Evolutionary conservation across 1,139 yeast species (phyloP), one percentile per base, ranked within the genome.

Genomic region (Suhomyces choctaworum): DNA sequence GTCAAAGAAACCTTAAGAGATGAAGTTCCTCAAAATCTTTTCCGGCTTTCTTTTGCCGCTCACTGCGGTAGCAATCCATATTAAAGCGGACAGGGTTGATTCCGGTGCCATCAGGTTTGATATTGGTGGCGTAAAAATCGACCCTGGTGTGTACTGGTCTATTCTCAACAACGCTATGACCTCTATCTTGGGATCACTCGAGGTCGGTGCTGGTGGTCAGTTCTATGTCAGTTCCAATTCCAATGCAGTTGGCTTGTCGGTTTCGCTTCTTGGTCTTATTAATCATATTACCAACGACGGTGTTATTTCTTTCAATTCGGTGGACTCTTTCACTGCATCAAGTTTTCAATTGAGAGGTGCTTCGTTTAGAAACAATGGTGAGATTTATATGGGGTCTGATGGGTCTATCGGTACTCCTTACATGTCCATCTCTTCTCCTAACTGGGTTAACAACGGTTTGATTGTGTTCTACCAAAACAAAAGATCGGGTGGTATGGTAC

Each of bases 121-220:
- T n/a, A n/a, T n/a, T n/a, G n/a, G n/a, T n/a, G n/a, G n/a, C n/a
- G n/a, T n/a, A n/a, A n/a, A n/a, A n/a, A n/a, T n/a, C n/a, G n/a
- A n/a, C 20, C 48, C 51, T 6, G 63, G 60, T 30, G 64, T 51
- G 12, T 61, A 54, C 40, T 64, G 61, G 60, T 62, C 70, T 17
- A 56, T 64, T 17, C 44, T 63, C 34, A 49, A 62, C 42, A 62
- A 62, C 39, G 56, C 57, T 14, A 34, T 48, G 29, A 42, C 56
- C 11, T 39, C 51, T 3, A 45, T 56, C 29, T 45, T 48, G 16
- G 65, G 66, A 10, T 29, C 34, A 22, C 46, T 62, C 19, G 25
- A 40, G 14, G 51, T 49, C 21, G 43, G 53, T 12, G 56, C 62
- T 25, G 50, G 47, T 1, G 64, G 64, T 32, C 54, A 49, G 1